phyloP scores from a whole-genome alignment of 1,284 basidiomycete genomes.

The Marasmius sp. region DNA sequence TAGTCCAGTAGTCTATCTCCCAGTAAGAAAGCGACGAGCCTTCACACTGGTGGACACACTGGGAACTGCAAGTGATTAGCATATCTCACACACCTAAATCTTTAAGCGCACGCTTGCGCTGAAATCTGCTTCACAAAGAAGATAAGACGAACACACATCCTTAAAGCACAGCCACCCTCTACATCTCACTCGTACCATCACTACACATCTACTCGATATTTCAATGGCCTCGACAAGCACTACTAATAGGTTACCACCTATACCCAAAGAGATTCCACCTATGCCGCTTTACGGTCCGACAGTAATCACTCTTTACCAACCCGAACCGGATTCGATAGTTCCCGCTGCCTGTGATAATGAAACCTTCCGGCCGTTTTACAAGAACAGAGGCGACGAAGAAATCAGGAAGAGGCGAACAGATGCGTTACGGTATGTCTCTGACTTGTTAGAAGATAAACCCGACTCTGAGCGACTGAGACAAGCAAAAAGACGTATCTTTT shows the following conservation, averaged over 20 bases:
- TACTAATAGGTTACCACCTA: too few species aligned
- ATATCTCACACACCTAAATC: background rate
- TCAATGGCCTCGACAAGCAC: background rate
- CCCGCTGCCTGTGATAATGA: background rate
- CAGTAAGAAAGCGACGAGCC: background rate
- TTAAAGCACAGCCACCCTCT: too few species aligned
- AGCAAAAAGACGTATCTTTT: background rate
- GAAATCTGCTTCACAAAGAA: background rate
- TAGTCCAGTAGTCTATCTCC: too few species aligned
- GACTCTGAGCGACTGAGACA: background rate
- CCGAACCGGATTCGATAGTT: background rate
- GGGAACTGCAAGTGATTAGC: background rate
- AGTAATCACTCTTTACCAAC: background rate
- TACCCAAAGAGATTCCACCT: background rate
- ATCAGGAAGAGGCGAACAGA: background rate
- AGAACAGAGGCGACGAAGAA: background rate
- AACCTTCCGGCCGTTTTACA: background rate
- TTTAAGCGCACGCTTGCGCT: background rate
- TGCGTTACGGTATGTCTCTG: background rate
- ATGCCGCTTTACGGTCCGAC: background rate
- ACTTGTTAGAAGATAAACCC: background rate
- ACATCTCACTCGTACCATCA: too few species aligned
- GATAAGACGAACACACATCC: too few species aligned
- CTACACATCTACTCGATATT: too few species aligned
- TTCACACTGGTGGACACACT: slow-evolving; percentile 5